These are phyloP conservation scores for Claviceps sp. DNA, from an alignment of 2,329 filamentous ascomycete species.

Conservation along the genomic window DNA sequence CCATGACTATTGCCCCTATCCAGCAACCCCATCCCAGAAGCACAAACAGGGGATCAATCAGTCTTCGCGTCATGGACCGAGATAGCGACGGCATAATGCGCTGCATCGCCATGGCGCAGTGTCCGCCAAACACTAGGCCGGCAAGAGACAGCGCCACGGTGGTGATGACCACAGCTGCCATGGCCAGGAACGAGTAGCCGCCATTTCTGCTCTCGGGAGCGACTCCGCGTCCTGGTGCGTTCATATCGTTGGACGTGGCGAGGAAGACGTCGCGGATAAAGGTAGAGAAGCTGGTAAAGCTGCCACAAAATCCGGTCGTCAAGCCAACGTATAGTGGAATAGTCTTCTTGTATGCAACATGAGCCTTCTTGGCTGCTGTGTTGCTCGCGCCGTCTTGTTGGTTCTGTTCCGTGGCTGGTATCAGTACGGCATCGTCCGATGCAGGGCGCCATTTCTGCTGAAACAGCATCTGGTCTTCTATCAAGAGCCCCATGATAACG, in stretches of 20 bases:
- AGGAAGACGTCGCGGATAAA: conserved; percentile 74
- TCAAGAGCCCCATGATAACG: conserved; percentile 71
- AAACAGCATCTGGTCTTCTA: conserved; percentile 67
- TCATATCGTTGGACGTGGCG: conserved; percentile 61
- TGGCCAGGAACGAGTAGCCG: conserved; percentile 72
- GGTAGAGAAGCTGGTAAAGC: conserved; percentile 78
- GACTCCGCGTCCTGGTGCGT: conserved; percentile 22
- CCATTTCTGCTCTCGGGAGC: conserved; percentile 40
- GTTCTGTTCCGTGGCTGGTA: conserved; percentile 15
- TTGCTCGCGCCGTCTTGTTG: conserved; percentile 29
- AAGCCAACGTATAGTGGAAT: conserved; percentile 81
- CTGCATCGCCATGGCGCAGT: conserved; percentile 53
- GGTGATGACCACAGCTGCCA: conserved; percentile 59
- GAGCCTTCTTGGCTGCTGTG: conserved; percentile 38
- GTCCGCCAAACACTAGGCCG: conserved; percentile 58
- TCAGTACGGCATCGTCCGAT: conserved; percentile 23
- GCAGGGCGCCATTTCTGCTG: conserved; percentile 47
- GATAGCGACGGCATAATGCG: conserved; percentile 46
- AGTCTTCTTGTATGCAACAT: conserved; percentile 61
- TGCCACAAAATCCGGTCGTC: conserved; percentile 77
- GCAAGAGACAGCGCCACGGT: conserved; percentile 59
- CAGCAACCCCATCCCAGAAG: conserved; percentile 61
- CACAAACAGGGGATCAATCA: conserved; percentile 51
- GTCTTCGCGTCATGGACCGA: conserved; percentile 38
- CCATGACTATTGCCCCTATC: conserved; percentile 62